phyloP scores from a whole-genome alignment of 2,329 filamentous ascomycete genomes.

The Neobulgaria alba region DNA sequence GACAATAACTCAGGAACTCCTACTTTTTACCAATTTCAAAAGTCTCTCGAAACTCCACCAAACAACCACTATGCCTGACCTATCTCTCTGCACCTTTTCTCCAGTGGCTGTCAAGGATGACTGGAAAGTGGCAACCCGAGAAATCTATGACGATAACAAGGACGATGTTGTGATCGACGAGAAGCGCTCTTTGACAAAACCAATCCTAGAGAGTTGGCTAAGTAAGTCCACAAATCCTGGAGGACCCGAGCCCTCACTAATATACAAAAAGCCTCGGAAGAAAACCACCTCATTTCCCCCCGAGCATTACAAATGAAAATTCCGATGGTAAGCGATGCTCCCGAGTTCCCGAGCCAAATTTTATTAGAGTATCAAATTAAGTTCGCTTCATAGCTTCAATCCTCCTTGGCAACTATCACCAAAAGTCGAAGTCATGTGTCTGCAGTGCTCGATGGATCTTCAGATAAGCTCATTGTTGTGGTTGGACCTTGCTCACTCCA shows the following conservation, averaged over 20 bases:
- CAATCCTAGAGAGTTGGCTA: background rate
- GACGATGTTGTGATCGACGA: background rate
- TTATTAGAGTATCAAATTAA: too few species aligned
- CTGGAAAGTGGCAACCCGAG: background rate
- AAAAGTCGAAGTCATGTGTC: slow-evolving; percentile 58
- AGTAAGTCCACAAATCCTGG: too few species aligned
- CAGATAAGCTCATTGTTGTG: slow-evolving; percentile 59
- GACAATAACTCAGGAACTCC: too few species aligned
- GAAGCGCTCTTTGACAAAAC: background rate
- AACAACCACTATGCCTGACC: background rate
- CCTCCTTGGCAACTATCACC: too few species aligned
- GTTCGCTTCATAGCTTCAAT: too few species aligned
- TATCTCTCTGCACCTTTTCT: background rate
- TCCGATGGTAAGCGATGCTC: slow-evolving; percentile 41
- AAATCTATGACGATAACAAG: background rate
- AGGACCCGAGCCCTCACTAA: background rate
- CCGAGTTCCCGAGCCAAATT: too few species aligned
- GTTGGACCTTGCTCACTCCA: slow-evolving; percentile 97
- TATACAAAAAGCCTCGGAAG: slow-evolving; percentile 58
- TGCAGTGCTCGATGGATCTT: slow-evolving; percentile 59
- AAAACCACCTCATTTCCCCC: slow-evolving; percentile 87
- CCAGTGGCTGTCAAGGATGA: background rate
- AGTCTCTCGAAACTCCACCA: too few species aligned
- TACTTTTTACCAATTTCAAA: too few species aligned
- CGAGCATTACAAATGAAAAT: slow-evolving; percentile 95